These are phyloP conservation scores for Triangularia setosa DNA, from an alignment of 2,329 filamentous ascomycete genomes.

Conservation along the genomic window DNA sequence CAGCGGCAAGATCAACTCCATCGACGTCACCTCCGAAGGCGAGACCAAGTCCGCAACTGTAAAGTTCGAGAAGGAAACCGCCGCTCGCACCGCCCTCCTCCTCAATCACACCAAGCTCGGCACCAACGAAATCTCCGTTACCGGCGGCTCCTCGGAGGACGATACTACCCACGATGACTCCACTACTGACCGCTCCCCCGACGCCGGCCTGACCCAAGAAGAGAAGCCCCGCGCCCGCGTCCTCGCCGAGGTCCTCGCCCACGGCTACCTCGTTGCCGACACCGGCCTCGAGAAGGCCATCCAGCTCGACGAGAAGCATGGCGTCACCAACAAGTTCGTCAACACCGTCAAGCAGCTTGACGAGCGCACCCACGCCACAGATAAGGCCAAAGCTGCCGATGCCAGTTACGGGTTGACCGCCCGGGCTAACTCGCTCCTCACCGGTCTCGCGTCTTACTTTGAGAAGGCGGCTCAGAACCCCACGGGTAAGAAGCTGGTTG, in stretches of 20 bases:
- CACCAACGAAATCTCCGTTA: constrained; percentile 73
- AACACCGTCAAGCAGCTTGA: constrained; percentile 73
- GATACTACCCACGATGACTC: constrained; percentile 43
- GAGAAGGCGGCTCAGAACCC: constrained; percentile 87
- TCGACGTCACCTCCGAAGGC: constrained; percentile 69
- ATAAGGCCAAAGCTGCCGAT: constrained; percentile 81
- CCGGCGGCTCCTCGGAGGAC: constrained; percentile 58
- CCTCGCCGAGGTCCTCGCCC: constrained; percentile 91
- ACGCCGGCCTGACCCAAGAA: constrained; percentile 83
- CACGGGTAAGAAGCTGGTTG: constrained; percentile 80
- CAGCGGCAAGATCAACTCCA: constrained; percentile 85
- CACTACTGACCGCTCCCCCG: constrained; percentile 52
- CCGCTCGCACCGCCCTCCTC: constrained; percentile 92
- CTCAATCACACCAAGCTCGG: constrained; percentile 96
- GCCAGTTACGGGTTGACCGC: constrained; percentile 76
- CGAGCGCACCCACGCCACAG: constrained; percentile 78
- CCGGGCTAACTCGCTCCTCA: constrained; percentile 61
- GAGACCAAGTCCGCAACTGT: constrained; percentile 82
- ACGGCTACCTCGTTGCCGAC: constrained; percentile 81
- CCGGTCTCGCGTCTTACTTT: constrained; percentile 80
- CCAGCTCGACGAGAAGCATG: constrained; percentile 84
- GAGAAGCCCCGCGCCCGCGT: constrained; percentile 95
- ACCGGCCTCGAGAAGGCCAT: constrained; percentile 77
- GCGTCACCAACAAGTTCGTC: constrained; percentile 77
- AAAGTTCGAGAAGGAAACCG: constrained; percentile 93